Evolutionary conservation across 345 rosid species (phyloP).

Genomic region (Populus deltoides): DNA sequence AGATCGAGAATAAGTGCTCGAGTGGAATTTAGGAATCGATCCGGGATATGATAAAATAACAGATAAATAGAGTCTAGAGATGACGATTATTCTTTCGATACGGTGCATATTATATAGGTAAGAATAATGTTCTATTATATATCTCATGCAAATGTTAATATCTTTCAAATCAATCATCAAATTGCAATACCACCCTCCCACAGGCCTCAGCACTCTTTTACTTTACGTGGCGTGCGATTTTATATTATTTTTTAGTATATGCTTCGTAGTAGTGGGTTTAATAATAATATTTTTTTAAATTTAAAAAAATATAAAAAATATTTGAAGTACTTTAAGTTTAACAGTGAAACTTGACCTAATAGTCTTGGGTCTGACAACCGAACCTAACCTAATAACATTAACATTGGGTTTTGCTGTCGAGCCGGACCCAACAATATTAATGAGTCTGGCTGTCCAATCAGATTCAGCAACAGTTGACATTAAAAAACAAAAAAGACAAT

Average conservation of each 20-base stretch:
- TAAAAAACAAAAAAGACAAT: no score
- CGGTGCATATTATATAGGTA: not conserved
- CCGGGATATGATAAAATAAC: not conserved
- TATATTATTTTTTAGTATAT: no score
- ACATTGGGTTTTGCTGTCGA: no score
- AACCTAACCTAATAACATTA: no score
- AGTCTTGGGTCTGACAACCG: rapidly evolving
- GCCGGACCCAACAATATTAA: no score
- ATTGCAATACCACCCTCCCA: not conserved
- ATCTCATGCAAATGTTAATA: not conserved
- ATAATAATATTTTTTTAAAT: no score
- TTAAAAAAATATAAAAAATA: no score
- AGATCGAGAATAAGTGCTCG: not conserved
- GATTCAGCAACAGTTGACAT: no score
- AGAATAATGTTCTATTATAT: not conserved
- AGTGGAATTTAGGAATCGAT: constrained; percentile 8
- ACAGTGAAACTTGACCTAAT: no score
- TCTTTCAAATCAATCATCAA: not conserved
- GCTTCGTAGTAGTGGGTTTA: no score
- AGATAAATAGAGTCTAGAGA: not conserved
- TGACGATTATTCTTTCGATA: not conserved
- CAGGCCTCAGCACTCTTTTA: no score
- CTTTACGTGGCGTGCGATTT: not conserved
- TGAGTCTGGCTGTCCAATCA: no score
- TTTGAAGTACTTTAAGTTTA: rapidly evolving